Evolutionary conservation across 2,329 filamentous ascomycete genomes (phyloP), one percentile per base, ranked within the genome.

Genomic region (Beauveria sp.): DNA sequence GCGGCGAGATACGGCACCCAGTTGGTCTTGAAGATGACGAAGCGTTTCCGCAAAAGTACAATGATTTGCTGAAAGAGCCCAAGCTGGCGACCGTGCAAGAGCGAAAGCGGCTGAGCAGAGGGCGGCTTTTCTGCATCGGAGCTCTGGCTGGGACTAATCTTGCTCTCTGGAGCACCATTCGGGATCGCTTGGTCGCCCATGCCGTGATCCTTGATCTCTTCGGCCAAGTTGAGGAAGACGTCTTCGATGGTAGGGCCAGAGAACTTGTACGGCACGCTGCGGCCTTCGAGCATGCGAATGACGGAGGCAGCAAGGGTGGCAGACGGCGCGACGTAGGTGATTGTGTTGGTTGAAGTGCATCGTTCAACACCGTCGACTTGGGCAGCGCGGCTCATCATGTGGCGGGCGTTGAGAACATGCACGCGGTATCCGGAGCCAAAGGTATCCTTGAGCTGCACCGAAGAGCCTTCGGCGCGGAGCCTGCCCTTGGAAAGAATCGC

Each of bases 241-340:
- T 90, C 87, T 69, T 90, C 87, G 28, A 90, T 87, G 0, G 85
- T 88, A 1, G 87, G 88, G 0, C 86, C 86, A 56, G 83, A 83
- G 61, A 89, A 80, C 67, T 88, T 88, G 62, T 89, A 84, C 20
- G 80, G 79, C 37, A 93, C 80, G 0, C 84, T 84, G 6, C 80
- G 75, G 1, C 77, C 72, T 70, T 94, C 88, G 2, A 96, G 77
- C 9, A 79, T 72, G 34, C 80, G 78, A 59, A 94, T 87, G 40
- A 92, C 86, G 2, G 80, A 75, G 0, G 89, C 88, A 0, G 90
- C 89, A 51, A 86, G 79, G 24, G 79, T 76, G 0, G 90, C 92
- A 20, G 86, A 82, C 1, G 83, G 75, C 1, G 91, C 83, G 56
- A 85, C 80, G 68, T 91, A 94, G 30, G 86, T 84, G 0, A 85